Evolutionary conservation across 345 rosid species (phyloP), one percentile per base, ranked within the genome.

Genomic region (Euphorbia tirucalli): DNA sequence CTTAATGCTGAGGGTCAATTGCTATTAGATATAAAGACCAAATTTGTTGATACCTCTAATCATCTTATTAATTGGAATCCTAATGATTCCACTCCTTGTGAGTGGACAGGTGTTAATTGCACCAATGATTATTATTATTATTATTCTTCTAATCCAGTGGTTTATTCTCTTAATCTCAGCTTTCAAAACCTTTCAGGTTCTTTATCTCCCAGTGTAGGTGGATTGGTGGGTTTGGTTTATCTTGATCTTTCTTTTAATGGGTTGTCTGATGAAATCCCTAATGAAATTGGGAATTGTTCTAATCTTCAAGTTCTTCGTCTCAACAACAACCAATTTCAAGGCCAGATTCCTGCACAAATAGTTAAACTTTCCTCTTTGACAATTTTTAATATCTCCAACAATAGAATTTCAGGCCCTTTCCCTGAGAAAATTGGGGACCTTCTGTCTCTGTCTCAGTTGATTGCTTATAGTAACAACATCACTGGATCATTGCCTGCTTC

Each of bases 91-190:
- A 85, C 80, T 25, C 97, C 98, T 63, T 93, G 98, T 83, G 74
- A 80, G 64, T 93, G 98, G 98, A 74, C 14, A 1, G 96, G 96
- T 49, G 97, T 93, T 72, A 80, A 72, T 16, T 93, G 98, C 79
- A 78, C 81, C 58, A 44, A 74, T 76, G 71, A 74, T 41, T 18
- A 61, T 35, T 74, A 74, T 41, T 18, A 61, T 35, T 74, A 66
- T 46, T 46, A 46, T 35, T 35, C 39, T 35, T 3, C 3, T 76
- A 74, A 59, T 64, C 86, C 87, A 41, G 83, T 80, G 27, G 97
- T 93, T 70, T 59, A 44, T 71, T 72, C 81, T 71, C 86, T 93
- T 55, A 68, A 86, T 64, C 80, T 93, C 79, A 86, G 79, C 30
- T 77, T 77, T 1, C 80, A 86, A 87, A 82, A 77, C 81, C 94